Evolutionary conservation across 768 basidiomycete species (phyloP), one percentile per base, ranked within the genome.

Genomic region (Suillus bovinus): DNA sequence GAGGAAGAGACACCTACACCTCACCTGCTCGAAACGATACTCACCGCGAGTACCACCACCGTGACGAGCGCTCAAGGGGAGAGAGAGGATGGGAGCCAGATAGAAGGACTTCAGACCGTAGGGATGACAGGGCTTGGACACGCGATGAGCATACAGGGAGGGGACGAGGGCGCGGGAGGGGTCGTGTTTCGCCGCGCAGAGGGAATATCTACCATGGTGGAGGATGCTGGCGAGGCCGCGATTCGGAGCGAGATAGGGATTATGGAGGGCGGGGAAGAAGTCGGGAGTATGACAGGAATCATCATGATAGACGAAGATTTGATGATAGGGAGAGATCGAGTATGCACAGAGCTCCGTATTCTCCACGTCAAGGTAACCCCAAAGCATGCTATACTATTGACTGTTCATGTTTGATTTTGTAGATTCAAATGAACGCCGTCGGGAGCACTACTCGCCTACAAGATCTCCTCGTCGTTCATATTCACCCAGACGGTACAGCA

Each of bases 211-310:
- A 71, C 42, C 1, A 47, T 13, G 68, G 67, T 46, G 16, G 36
- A 27, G 54, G 36, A 27, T 27, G 36, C 3, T 56, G 54, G 54
- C 34, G 62, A 41, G 27, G 11, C 7, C 39, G 41, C 27, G 55
- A 64, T 63, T 54, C 54, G 22, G 70, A 71, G 59, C 68, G 68
- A n/a, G 71, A 73, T n/a, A 61, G 69, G 63, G 69, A 68, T 27
- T 36, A 52, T 29, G 62, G 49, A 53, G 59, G 47, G 20, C 56
- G 70, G 13, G 64, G 60, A 1, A 13, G 68, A 59, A 71, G 71
- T 41, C 42, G 66, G 4, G 64, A 61, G 42, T 58, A 66, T 64
- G 63, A 70, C 58, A 61, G 63, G 58, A 64, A 70, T 59, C 61
- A 42, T 7, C 16, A 24, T 9, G 29, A 47, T 29, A 61, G 66